These are phyloP conservation scores for Pezicula rhizophila DNA, from an alignment of 2,329 filamentous ascomycete species.

Conservation along the genomic window DNA sequence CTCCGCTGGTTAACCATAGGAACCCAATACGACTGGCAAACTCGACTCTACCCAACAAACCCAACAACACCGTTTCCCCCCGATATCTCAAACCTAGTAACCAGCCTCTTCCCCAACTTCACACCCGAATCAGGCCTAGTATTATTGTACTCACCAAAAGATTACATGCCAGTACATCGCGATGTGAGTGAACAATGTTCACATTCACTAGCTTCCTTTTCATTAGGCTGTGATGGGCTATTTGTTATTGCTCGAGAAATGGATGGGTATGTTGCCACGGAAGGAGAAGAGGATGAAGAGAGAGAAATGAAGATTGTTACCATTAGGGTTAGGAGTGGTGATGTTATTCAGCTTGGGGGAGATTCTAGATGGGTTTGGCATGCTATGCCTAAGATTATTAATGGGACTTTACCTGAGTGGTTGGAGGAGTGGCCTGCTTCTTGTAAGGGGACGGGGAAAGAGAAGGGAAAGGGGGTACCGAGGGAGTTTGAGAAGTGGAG, in stretches of 20 bases:
- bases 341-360: constrained; percentile 85
- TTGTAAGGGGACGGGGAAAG: no score
- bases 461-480: constrained; percentile 26
- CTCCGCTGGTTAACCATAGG: constrained; percentile 92
- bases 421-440: constrained; percentile 66
- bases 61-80: constrained; percentile 64
- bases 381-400: constrained; percentile 82
- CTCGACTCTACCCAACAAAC: constrained; percentile 67
- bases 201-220: constrained; percentile 74
- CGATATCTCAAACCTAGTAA: constrained; percentile 65
- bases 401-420: constrained; percentile 70
- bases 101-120: constrained; percentile 68
- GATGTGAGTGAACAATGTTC: constrained; percentile 85
- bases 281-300: constrained; percentile 15
- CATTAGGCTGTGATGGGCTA: constrained; percentile 81
- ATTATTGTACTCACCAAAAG: constrained; percentile 84
- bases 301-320: constrained; percentile 36
- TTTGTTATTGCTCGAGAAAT: constrained; percentile 68
- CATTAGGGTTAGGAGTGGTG: constrained; percentile 72
- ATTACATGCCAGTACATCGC: constrained; percentile 87
- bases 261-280: constrained; percentile 9
- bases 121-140: constrained; percentile 83
- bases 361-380: constrained; percentile 88
- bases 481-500: constrained; percentile 57
- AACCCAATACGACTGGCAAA: constrained; percentile 93